Percentiles rank a stretch among this genome's conserved stretches.
Evolutionary conservation across 2,329 filamentous ascomycete genomes (phyloP).

Genomic region (Colletotrichum sp.): DNA sequence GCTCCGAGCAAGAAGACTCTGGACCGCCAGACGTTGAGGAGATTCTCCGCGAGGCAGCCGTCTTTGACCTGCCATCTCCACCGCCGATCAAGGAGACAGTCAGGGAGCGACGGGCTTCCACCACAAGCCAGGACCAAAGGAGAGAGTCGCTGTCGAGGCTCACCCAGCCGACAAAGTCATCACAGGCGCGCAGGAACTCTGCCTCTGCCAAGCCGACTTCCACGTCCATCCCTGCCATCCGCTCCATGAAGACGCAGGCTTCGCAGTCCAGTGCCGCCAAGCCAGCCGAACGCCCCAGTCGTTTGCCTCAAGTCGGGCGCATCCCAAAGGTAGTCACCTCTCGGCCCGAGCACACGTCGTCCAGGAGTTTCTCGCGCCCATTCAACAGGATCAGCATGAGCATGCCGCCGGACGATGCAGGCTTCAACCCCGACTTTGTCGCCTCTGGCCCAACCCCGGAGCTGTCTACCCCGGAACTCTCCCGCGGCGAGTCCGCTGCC

Average conservation of each 20-base stretch:
- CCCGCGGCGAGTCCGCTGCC: constrained; percentile 38
- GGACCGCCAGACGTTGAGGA: constrained; percentile 45
- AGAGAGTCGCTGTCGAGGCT: constrained; percentile 11
- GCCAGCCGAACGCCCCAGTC: constrained; percentile 53
- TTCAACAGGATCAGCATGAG: constrained; percentile 67
- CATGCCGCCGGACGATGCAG: constrained; percentile 31
- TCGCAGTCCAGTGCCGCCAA: constrained; percentile 1
- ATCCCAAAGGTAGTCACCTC: constrained; percentile 83
- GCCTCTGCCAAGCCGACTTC: constrained; percentile 11
- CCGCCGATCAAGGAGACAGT: neutral
- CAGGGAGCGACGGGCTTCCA: constrained; percentile 14
- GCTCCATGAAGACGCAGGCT: constrained; percentile 15
- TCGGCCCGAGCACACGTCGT: constrained; percentile 69
- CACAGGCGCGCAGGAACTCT: constrained; percentile 14
- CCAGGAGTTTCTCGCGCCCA: constrained; percentile 85
- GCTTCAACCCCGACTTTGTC: constrained; percentile 31
- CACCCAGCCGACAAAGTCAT: constrained; percentile 12
- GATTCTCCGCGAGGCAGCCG: constrained; percentile 56
- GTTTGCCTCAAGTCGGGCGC: constrained; percentile 81
- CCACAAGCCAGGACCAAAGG: constrained; percentile 8
- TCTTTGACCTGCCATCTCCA: constrained; percentile 28
- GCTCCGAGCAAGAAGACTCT: constrained; percentile 58
- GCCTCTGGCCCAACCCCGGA: constrained; percentile 54
- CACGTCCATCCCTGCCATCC: constrained; percentile 12
- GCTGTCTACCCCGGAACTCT: constrained; percentile 44